A percentile compares a stretch with the other conserved stretches of the same genome.
Evolutionary conservation across 805 yeast species (phyloP).

Genomic region (Candida germanica): DNA sequence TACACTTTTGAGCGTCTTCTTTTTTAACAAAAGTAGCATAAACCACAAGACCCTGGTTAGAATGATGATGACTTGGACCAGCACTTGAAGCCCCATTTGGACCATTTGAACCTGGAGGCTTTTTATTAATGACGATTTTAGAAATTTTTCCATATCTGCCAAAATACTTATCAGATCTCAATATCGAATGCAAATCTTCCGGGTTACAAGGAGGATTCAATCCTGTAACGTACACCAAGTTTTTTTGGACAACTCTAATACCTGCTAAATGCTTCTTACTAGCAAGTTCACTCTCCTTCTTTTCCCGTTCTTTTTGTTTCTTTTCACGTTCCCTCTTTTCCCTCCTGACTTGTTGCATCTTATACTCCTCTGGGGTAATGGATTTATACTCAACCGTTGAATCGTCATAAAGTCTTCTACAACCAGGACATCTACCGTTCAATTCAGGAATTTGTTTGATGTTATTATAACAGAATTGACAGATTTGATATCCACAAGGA

Average conservation of each 20-base stretch:
- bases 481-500: constrained; percentile 98
- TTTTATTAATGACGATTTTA: constrained; percentile 88
- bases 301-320: constrained; percentile 86
- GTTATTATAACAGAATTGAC: constrained; percentile 97
- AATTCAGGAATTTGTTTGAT: constrained; percentile 93
- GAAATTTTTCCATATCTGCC: constrained; percentile 98
- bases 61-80: constrained; percentile 33
- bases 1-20: constrained; percentile 94
- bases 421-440: constrained; percentile 96
- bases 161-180: constrained; percentile 88
- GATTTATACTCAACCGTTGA: constrained; percentile 85
- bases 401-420: constrained; percentile 92
- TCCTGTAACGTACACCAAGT: constrained; percentile 93
- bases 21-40: constrained; percentile 90
- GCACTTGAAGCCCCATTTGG: constrained; percentile 25
- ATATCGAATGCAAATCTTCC: constrained; percentile 75
- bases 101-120: constrained; percentile 45
- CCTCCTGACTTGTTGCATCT: constrained; percentile 73
- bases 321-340: constrained; percentile 78
- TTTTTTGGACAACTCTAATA: constrained; percentile 97
- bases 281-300: constrained; percentile 83
- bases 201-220: constrained; percentile 81
- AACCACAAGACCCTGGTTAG: constrained; percentile 82
- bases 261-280: constrained; percentile 90
- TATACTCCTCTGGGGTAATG: constrained; percentile 83